phyloP scores from a whole-genome alignment of 2,329 filamentous ascomycete species.

The Acephala macrosclerotiorum region DNA sequence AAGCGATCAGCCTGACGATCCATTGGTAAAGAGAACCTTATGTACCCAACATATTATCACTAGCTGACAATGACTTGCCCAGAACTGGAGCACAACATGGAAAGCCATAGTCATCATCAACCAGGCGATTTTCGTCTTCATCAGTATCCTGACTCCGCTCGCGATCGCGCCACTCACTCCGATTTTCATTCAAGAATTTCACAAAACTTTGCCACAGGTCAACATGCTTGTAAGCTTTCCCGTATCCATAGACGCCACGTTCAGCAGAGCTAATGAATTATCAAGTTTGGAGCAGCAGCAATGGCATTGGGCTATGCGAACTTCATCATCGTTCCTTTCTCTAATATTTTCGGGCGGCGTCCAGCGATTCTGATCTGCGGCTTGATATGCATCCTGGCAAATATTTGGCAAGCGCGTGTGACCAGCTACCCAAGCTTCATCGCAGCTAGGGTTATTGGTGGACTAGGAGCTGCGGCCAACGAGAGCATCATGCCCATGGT shows the following conservation, averaged over 20 bases:
- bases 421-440: slow-evolving; percentile 44
- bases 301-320: slow-evolving; percentile 18
- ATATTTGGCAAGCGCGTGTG: slow-evolving; percentile 44
- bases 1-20: slow-evolving; percentile 23
- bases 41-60: not conserved
- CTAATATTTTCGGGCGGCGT: slow-evolving; percentile 45
- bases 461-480: slow-evolving; percentile 44
- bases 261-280: not conserved
- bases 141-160: slow-evolving; percentile 46
- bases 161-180: slow-evolving; percentile 47
- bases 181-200: slow-evolving; percentile 46
- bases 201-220: slow-evolving; percentile 44
- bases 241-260: not conserved
- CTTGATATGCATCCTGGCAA: slow-evolving; percentile 42
- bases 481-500: slow-evolving; percentile 48
- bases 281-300: slow-evolving; percentile 15
- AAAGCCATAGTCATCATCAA: slow-evolving; percentile 45
- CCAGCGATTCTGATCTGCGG: slow-evolving; percentile 44
- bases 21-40: slow-evolving; percentile 10
- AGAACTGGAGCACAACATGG: slow-evolving; percentile 46
- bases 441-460: slow-evolving; percentile 44
- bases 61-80: not conserved
- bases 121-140: slow-evolving; percentile 46
- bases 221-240: slow-evolving; percentile 42
- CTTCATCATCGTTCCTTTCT: slow-evolving; percentile 20